Evolutionary conservation across 2,329 filamentous ascomycete genomes (phyloP).

Genomic region (Teratosphaeriaceae sp.): DNA sequence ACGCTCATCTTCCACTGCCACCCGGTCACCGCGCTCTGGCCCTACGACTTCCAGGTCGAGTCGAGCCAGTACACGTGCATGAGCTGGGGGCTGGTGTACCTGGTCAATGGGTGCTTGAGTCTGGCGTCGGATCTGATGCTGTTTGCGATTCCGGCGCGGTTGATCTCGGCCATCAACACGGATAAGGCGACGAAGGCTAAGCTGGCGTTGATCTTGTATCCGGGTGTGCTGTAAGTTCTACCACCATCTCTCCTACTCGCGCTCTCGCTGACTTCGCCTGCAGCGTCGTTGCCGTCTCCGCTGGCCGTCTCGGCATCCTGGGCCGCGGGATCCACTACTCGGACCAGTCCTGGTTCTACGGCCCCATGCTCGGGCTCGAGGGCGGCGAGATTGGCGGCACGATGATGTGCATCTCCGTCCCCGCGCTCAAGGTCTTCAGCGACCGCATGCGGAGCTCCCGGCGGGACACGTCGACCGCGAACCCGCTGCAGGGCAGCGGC

Average conservation of each 20-base stretch:
- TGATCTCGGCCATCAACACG: neutral
- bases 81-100: conserved; percentile 47
- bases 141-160: conserved; percentile 39
- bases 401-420: conserved; percentile 44
- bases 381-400: conserved; percentile 47
- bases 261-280: neutral
- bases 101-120: conserved; percentile 43
- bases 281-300: conserved; percentile 3
- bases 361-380: conserved; percentile 45
- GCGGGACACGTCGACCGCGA: neutral
- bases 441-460: neutral
- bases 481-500: neutral
- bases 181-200: conserved; percentile 26
- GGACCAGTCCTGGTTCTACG: conserved; percentile 46
- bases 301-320: conserved; percentile 2
- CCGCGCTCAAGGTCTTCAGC: conserved; percentile 36
- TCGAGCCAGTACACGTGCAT: conserved; percentile 38
- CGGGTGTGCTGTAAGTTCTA: conserved; percentile 36
- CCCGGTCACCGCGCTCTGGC: conserved; percentile 46
- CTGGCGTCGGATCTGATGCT: conserved; percentile 38
- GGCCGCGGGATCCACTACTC: conserved; percentile 6
- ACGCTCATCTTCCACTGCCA: conserved; percentile 38
- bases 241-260: too few species aligned
- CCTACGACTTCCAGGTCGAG: conserved; percentile 43
- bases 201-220: conserved; percentile 42